Evolutionary conservation across 306 rosid genomes (phyloP).

Genomic region (Casuarina cunninghamiana): DNA sequence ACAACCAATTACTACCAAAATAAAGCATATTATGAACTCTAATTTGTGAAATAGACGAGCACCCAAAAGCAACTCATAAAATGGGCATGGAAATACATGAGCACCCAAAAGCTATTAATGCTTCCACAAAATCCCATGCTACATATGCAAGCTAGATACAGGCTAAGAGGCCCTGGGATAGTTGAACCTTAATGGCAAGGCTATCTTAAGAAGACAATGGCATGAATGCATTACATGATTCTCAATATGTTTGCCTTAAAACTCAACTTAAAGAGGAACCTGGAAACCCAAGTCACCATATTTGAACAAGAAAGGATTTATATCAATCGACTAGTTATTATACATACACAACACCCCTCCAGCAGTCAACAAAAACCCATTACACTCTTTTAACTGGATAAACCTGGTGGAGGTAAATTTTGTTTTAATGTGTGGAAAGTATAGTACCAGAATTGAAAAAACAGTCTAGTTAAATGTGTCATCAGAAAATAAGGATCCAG

Average conservation of each 20-base stretch:
- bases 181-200: too few species aligned
- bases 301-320: not conserved
- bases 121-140: too few species aligned
- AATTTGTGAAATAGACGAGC: too few species aligned
- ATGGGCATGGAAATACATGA: not conserved
- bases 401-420: not conserved
- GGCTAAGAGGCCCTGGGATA: too few species aligned
- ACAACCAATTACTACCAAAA: not conserved
- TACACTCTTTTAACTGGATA: not conserved
- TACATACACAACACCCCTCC: not conserved
- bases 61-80: too few species aligned
- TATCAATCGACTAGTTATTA: too few species aligned
- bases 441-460: not conserved
- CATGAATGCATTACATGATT: too few species aligned
- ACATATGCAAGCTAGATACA: too few species aligned
- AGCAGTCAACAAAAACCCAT: not conserved
- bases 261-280: not conserved
- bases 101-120: too few species aligned
- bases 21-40: not conserved
- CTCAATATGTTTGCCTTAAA: too few species aligned
- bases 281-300: not conserved
- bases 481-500: not conserved
- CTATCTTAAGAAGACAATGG: too few species aligned
- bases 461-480: not conserved
- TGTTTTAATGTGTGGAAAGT: not conserved